phyloP scores from a whole-genome alignment of 495 filamentous ascomycete species.

The Aspergillus egyptiacus region DNA sequence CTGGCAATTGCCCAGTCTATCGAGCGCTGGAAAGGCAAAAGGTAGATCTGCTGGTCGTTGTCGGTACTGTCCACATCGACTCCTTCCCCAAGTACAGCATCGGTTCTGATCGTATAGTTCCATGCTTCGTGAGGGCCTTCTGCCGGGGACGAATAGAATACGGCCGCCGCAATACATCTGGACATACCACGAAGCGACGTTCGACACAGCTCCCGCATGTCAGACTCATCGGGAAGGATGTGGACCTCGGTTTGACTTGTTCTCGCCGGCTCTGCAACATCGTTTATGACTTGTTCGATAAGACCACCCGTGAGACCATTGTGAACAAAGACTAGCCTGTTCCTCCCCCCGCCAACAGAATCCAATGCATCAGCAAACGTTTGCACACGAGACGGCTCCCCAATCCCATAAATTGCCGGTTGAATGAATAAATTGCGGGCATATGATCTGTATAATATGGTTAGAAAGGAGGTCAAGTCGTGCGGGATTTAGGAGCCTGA shows the following conservation, averaged over 20 bases:
- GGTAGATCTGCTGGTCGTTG: conserved; percentile 68
- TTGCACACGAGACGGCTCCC: conserved; percentile 47
- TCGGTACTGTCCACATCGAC: conserved; percentile 52
- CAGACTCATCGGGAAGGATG: conserved; percentile 44
- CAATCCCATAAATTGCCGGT: conserved; percentile 63
- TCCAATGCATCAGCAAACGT: conserved; percentile 54
- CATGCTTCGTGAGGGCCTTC: conserved; percentile 62
- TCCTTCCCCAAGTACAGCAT: conserved; percentile 54
- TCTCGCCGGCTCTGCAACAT: conserved; percentile 46
- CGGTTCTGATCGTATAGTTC: conserved; percentile 79
- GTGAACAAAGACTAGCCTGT: conserved; percentile 75
- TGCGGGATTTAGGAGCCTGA: neutral
- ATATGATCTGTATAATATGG: conserved; percentile 34
- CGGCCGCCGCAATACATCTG: conserved; percentile 66
- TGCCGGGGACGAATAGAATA: conserved; percentile 64
- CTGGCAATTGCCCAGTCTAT: conserved; percentile 66
- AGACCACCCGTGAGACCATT: conserved; percentile 63
- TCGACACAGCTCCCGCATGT: conserved; percentile 56
- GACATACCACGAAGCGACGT: conserved; percentile 66
- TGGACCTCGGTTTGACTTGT: conserved; percentile 50
- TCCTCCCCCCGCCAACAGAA: conserved; percentile 42
- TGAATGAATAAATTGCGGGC: conserved; percentile 64
- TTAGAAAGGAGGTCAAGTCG: neutral
- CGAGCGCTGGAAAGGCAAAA: conserved; percentile 70
- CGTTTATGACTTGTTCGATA: conserved; percentile 64